A percentile compares a stretch with the other conserved stretches of the same genome.
Conservation (phyloP, 2,329 filamentous ascomycete species). For the Blumeriella jaapii region DNA sequence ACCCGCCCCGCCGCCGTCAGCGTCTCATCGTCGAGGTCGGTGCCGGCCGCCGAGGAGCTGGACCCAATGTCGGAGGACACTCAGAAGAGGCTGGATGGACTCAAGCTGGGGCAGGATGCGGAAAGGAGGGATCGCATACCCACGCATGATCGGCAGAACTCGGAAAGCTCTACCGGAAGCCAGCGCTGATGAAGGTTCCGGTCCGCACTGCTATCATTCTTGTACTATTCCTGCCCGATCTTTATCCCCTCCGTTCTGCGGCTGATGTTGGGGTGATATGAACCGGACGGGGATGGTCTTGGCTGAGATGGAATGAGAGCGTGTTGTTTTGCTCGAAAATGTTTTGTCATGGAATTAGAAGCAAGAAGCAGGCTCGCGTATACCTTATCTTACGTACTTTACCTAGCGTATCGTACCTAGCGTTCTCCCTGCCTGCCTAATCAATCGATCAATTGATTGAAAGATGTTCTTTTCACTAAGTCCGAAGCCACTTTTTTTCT, state of each 20-base stretch:
- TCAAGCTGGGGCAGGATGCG: conserved; percentile 82
- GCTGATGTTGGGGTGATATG: conserved; percentile 16
- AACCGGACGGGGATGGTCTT: no score
- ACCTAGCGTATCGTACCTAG: no score
- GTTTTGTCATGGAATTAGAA: conserved; percentile 18
- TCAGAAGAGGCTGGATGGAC: conserved; percentile 75
- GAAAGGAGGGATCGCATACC: conserved; percentile 46
- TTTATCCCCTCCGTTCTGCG: conserved; percentile 22
- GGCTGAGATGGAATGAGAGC: no score
- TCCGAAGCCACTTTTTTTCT: no score
- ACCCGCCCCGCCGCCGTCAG: conserved; percentile 28
- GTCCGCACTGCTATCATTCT: no score
- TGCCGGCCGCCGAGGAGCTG: conserved; percentile 55
- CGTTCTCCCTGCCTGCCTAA: no score
- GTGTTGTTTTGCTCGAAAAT: no score
- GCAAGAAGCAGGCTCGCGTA: conserved; percentile 24
- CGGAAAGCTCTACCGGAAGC: conserved; percentile 35
- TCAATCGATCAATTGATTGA: no score
- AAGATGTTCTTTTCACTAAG: no score
- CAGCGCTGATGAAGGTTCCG: conserved; percentile 30
- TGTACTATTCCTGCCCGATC: no score
- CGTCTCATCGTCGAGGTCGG: conserved; percentile 28
- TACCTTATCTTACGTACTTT: conserved; percentile 12
- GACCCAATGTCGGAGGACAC: conserved; percentile 74
- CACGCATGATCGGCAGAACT: conserved; percentile 48